Evolutionary conservation across 129 eudicot species (phyloP).

Genomic region (Artemisia argyi): DNA sequence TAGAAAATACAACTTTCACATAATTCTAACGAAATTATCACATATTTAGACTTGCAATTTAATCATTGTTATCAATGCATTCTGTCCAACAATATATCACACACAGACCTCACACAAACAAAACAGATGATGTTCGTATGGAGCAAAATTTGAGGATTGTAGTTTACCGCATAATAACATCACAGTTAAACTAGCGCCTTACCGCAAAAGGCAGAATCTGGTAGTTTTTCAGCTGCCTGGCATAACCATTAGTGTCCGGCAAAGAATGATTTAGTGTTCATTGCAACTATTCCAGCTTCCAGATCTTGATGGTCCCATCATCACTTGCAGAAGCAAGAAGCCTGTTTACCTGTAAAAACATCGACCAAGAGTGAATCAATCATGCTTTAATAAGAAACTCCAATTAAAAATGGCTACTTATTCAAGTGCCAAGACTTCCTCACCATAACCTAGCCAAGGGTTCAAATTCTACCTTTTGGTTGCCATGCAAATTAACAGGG

Average conservation of each 20-base stretch:
- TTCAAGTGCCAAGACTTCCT: background rate
- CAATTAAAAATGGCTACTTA: background rate
- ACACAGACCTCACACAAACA: background rate
- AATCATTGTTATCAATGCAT: too few species aligned
- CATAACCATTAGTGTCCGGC: background rate
- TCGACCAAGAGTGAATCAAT: background rate
- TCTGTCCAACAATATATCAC: too few species aligned
- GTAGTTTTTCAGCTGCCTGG: background rate
- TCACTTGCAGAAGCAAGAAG: slow-evolving; percentile 92
- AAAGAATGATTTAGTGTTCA: slow-evolving; percentile 5
- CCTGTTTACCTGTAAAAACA: slow-evolving; percentile 46
- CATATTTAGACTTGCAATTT: too few species aligned
- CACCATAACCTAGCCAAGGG: background rate
- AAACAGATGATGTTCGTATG: background rate
- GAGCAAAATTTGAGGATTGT: background rate
- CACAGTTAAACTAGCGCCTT: background rate
- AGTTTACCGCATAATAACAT: background rate
- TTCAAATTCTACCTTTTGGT: background rate
- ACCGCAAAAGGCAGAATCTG: background rate
- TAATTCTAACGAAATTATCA: background rate
- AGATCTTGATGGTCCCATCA: slow-evolving; percentile 82
- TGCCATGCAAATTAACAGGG: background rate
- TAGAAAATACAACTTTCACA: background rate
- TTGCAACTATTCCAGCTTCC: slow-evolving; percentile 47
- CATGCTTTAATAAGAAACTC: background rate